Conservation (phyloP, 352 stramenopile species). For the Phytophthora cactorum region DNA sequence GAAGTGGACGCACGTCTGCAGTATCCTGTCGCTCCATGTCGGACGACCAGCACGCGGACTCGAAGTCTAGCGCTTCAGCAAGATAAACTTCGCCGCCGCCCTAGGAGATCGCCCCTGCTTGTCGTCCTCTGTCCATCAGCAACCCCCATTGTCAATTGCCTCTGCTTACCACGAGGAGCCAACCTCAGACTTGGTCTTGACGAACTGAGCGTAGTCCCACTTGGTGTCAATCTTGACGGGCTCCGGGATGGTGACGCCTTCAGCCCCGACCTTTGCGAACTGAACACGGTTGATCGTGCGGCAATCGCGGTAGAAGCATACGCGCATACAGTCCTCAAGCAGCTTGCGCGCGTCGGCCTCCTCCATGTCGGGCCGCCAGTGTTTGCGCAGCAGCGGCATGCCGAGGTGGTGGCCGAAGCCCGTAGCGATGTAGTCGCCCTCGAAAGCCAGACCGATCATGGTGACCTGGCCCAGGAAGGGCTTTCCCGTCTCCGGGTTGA, state of each 20-base stretch:
- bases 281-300: slow-evolving; percentile 98
- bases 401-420: slow-evolving; percentile 98
- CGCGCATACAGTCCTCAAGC: slow-evolving; percentile 97
- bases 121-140: background rate
- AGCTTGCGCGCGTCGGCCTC: slow-evolving; percentile 94
- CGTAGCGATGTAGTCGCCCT: slow-evolving; percentile 97
- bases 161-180: slow-evolving; percentile 87
- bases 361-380: slow-evolving; percentile 93
- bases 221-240: slow-evolving; percentile 96
- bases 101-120: background rate
- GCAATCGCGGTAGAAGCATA: slow-evolving; percentile 99
- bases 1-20: background rate
- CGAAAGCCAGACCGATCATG: slow-evolving; percentile 97
- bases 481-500: slow-evolving; percentile 87
- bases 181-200: slow-evolving; percentile 90
- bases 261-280: slow-evolving; percentile 94
- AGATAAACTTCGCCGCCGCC: background rate
- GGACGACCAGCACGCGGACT: background rate
- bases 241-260: slow-evolving; percentile 92
- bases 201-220: slow-evolving; percentile 92
- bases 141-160: slow-evolving; percentile 9
- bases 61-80: slow-evolving; percentile 3
- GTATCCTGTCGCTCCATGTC: too few relatives aligned
- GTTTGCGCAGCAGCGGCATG: slow-evolving; percentile 96
- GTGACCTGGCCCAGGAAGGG: slow-evolving; percentile 97